Evolutionary conservation across 139 green algal genomes (phyloP).

Genomic region (Micractinium conductrix): DNA sequence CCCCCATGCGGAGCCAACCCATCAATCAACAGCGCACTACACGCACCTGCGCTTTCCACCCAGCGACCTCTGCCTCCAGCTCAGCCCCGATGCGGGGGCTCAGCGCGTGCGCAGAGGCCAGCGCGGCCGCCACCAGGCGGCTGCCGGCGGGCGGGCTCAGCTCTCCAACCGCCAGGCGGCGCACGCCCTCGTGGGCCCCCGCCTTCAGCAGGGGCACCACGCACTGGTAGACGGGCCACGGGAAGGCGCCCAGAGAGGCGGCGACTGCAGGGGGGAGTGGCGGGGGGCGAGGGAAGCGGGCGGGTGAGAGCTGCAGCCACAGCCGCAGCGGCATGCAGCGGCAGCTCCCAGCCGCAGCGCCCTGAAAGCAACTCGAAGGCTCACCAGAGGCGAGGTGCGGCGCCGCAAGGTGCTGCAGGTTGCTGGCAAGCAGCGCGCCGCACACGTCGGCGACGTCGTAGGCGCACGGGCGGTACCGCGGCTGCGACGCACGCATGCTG

Average conservation of each 20-base stretch:
- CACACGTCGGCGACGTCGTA: slow-evolving; percentile 25
- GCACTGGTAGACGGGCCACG: slow-evolving; percentile 30
- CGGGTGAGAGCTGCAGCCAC: background rate
- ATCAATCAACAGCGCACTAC: too few species aligned
- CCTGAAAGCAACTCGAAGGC: background rate
- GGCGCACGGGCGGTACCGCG: slow-evolving; percentile 20
- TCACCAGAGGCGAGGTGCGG: slow-evolving; percentile 24
- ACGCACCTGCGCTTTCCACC: slow-evolving; percentile 16
- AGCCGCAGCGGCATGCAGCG: background rate
- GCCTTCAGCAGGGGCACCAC: slow-evolving; percentile 14
- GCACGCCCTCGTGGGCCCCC: slow-evolving; percentile 12
- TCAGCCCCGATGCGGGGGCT: background rate
- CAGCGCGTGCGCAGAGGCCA: background rate
- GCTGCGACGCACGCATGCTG: background rate
- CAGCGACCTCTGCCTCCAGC: slow-evolving; percentile 20
- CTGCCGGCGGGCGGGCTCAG: background rate
- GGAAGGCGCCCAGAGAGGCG: slow-evolving; percentile 2
- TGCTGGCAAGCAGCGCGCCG: background rate
- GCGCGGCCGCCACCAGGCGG: background rate
- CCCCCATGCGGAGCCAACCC: too few species aligned
- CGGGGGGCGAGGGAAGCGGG: background rate
- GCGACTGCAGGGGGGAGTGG: background rate
- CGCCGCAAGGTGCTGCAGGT: background rate
- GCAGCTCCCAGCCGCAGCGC: background rate
- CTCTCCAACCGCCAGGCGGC: slow-evolving; percentile 9